phyloP scores from a whole-genome alignment of 2,329 filamentous ascomycete species.

The Exophiala sp. region DNA sequence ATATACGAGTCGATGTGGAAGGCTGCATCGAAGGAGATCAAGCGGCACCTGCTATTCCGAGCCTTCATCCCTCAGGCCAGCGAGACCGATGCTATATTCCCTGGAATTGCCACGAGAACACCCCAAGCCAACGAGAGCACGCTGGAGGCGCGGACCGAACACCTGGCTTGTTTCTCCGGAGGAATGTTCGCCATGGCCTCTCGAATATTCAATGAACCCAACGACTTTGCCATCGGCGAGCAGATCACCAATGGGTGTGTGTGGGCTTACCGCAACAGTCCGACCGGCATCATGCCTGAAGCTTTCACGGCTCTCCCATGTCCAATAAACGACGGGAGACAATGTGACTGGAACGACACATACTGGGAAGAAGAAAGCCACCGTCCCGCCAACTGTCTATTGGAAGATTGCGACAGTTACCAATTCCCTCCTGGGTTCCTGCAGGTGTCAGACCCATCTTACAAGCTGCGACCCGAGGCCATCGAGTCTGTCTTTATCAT shows the following conservation, averaged over 20 bases:
- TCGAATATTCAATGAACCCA: conserved; percentile 45
- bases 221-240: conserved; percentile 45
- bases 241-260: conserved; percentile 52
- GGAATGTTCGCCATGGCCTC: conserved; percentile 53
- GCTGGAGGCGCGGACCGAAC: conserved; percentile 43
- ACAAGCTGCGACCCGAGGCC: conserved; percentile 56
- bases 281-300: conserved; percentile 54
- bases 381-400: conserved; percentile 1
- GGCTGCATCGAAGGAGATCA: conserved; percentile 59
- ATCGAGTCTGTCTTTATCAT: conserved; percentile 56
- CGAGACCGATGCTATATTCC: conserved; percentile 37
- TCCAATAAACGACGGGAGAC: conserved; percentile 6
- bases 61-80: conserved; percentile 54
- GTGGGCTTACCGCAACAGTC: conserved; percentile 49
- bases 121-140: conserved; percentile 10
- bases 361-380: conserved; percentile 18
- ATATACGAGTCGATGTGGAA: conserved; percentile 60
- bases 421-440: conserved; percentile 23
- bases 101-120: conserved; percentile 34
- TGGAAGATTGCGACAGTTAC: not conserved
- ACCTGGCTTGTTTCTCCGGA: conserved; percentile 52
- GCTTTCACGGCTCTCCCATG: conserved; percentile 46
- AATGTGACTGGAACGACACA: conserved; percentile 49
- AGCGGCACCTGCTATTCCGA: conserved; percentile 67
- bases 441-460: conserved; percentile 17